A percentile compares a stretch with the other conserved stretches of the same genome.
Evolutionary conservation across 1,139 yeast genomes (phyloP).

Genomic region (Candida pseudoviswanathii): DNA sequence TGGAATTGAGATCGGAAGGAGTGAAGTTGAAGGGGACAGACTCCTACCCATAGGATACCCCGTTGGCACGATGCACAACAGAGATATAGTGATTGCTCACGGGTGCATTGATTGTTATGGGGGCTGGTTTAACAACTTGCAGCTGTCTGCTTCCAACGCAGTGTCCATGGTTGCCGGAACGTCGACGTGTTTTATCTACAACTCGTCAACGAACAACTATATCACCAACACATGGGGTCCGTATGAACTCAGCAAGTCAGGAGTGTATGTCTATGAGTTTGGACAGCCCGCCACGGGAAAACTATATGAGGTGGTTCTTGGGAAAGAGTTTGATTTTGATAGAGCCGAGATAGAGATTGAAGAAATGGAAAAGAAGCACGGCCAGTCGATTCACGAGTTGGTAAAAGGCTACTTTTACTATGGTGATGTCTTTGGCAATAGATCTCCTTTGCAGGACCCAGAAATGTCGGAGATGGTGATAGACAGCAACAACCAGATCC

Average conservation of each 20-base stretch:
- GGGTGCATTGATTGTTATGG: constrained; percentile 64
- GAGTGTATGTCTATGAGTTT: constrained; percentile 43
- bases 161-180: constrained; percentile 62
- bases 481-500: constrained; percentile 43
- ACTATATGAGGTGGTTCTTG: constrained; percentile 48
- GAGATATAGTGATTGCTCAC: constrained; percentile 29
- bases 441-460: constrained; percentile 57
- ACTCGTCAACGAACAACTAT: constrained; percentile 12
- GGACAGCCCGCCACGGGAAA: constrained; percentile 64
- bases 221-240: constrained; percentile 63
- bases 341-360: constrained; percentile 34
- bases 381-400: constrained; percentile 30
- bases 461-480: constrained; percentile 48
- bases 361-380: constrained; percentile 18
- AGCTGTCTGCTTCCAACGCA: constrained; percentile 18
- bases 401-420: constrained; percentile 45
- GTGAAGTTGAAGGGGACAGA: constrained; percentile 17
- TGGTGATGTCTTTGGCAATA: constrained; percentile 59
- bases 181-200: constrained; percentile 53
- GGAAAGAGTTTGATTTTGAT: constrained; percentile 33
- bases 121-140: constrained; percentile 47
- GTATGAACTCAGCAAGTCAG: constrained; percentile 30
- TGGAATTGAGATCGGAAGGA: constrained; percentile 20
- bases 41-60: constrained; percentile 9
- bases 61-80: constrained; percentile 8